A percentile compares a stretch with the other conserved stretches of the same genome.
These are phyloP conservation scores for Globisporangium barbulae DNA, from an alignment of 352 stramenopile species.

Conservation along the genomic window DNA sequence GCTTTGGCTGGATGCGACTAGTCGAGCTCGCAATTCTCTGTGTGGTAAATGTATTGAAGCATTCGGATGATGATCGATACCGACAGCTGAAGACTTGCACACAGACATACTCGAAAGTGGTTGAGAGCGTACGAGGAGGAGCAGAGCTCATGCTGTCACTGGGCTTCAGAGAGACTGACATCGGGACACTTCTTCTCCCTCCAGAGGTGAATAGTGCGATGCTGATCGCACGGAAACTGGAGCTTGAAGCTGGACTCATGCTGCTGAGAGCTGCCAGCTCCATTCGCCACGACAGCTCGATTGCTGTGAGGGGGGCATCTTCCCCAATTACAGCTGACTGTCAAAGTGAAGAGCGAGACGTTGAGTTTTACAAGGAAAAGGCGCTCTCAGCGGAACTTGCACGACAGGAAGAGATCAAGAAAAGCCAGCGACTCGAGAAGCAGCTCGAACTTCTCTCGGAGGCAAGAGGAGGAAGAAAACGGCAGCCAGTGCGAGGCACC, in stretches of 20 bases:
- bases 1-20: slow-evolving; percentile 29
- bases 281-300: background rate
- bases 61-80: slow-evolving; percentile 44
- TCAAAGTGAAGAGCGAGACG: background rate
- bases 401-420: slow-evolving; percentile 24
- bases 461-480: background rate
- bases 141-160: slow-evolving; percentile 39
- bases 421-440: slow-evolving; percentile 22
- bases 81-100: slow-evolving; percentile 50
- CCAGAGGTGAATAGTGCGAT: slow-evolving; percentile 19
- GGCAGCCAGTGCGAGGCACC: background rate
- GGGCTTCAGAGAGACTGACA: slow-evolving; percentile 54
- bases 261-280: background rate
- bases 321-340: background rate
- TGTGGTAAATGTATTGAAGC: slow-evolving; percentile 45
- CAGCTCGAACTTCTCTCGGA: slow-evolving; percentile 25
- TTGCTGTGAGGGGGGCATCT: background rate
- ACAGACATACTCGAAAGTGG: slow-evolving; percentile 39
- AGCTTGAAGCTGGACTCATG: slow-evolving; percentile 41
- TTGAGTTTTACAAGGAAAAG: slow-evolving; percentile 33
- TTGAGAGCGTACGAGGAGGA: slow-evolving; percentile 32
- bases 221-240: slow-evolving; percentile 36
- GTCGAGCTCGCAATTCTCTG: slow-evolving; percentile 46
- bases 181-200: slow-evolving; percentile 32
- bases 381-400: slow-evolving; percentile 23